Conservation (phyloP, 176 grass and related monocot genomes). For the Calamus simplicifolius region DNA sequence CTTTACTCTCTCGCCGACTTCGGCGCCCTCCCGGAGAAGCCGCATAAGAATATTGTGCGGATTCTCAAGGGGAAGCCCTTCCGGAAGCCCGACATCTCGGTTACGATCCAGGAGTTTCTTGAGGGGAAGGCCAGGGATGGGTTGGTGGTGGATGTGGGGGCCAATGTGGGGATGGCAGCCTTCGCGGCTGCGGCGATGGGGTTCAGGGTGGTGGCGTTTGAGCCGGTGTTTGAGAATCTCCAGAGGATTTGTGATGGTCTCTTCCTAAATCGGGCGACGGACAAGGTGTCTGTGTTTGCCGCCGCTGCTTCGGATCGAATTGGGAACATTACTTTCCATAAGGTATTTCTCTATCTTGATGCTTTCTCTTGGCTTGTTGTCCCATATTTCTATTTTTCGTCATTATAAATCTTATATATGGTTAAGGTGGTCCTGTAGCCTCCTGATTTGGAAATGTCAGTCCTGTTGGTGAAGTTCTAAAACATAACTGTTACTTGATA, state of each 20-base stretch:
- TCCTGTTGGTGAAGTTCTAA: no score
- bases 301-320: conserved; percentile 58
- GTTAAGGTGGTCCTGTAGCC: no score
- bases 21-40: conserved; percentile 55
- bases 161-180: conserved; percentile 83
- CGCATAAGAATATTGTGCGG: conserved; percentile 74
- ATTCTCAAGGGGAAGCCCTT: conserved; percentile 80
- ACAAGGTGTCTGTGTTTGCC: conserved; percentile 39
- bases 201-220: conserved; percentile 70
- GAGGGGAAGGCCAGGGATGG: conserved; percentile 23
- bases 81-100: conserved; percentile 78
- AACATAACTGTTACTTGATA: no score
- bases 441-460: no score
- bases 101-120: conserved; percentile 59
- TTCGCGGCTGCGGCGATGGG: conserved; percentile 87
- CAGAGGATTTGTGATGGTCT: conserved; percentile 76
- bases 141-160: conserved; percentile 73
- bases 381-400: no score
- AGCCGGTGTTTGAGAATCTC: conserved; percentile 78
- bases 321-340: conserved; percentile 70
- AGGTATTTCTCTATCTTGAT: conserved; percentile 16
- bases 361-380: not conserved
- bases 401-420: no score
- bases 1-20: conserved; percentile 82
- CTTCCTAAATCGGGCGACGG: conserved; percentile 54